Percentiles rank a stretch among this genome's conserved stretches.
These are phyloP conservation scores for Solanum medicagineum DNA, from an alignment of 257 asterid species.

Conservation along the genomic window DNA sequence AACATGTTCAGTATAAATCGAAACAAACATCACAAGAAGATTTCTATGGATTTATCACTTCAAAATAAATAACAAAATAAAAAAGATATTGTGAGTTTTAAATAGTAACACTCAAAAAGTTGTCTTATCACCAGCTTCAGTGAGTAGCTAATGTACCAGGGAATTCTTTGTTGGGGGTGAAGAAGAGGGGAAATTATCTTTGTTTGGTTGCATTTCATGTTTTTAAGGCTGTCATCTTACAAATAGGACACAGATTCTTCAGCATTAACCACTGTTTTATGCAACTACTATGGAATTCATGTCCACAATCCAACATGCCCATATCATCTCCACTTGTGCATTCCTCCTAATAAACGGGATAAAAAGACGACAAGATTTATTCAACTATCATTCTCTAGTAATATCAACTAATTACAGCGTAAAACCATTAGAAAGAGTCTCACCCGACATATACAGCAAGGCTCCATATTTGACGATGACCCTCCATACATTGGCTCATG, in stretches of 20 bases:
- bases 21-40: background rate
- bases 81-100: background rate
- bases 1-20: background rate
- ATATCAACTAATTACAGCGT: background rate
- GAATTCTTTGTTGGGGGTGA: background rate
- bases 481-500: constrained; percentile 4
- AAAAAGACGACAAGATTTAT: background rate
- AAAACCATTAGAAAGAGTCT: background rate
- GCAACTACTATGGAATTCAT: constrained; percentile 70
- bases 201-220: constrained; percentile 9
- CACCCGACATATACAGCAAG: constrained; percentile 91
- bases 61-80: background rate
- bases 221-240: constrained; percentile 62
- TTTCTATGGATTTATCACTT: background rate
- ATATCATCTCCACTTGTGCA: constrained; percentile 47
- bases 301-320: constrained; percentile 68
- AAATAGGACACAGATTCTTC: constrained; percentile 85
- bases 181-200: background rate
- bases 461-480: constrained; percentile 33
- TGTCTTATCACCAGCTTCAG: background rate
- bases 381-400: background rate
- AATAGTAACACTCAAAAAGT: background rate
- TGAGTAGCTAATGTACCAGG: background rate
- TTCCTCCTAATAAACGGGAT: constrained; percentile 38
- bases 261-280: constrained; percentile 66